phyloP scores from a whole-genome alignment of 2,329 filamentous ascomycete species.

The Zasmidium cellare region DNA sequence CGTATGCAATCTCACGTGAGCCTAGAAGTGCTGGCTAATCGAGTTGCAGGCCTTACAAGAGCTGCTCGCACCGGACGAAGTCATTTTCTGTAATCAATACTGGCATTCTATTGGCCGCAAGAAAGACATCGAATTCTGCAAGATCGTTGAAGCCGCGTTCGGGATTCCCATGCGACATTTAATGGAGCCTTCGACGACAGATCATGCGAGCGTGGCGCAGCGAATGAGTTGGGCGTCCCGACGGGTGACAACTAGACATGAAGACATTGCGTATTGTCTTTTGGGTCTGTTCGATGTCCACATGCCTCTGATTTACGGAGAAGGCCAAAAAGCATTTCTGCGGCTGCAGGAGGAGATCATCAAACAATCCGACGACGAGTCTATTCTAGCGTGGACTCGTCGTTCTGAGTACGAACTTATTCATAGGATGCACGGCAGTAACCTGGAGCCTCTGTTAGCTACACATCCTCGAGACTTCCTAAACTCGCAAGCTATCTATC shows the following conservation, averaged over 20 bases:
- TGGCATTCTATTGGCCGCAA: conserved; percentile 3
- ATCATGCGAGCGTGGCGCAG: background rate
- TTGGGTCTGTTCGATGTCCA: conserved; percentile 46
- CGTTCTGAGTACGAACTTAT: background rate
- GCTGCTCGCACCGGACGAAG: conserved; percentile 11
- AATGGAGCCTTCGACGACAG: background rate
- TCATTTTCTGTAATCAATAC: conserved; percentile 13
- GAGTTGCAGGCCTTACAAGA: conserved; percentile 13
- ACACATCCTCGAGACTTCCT: background rate
- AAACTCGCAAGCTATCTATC: background rate
- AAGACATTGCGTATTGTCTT: conserved; percentile 48
- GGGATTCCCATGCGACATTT: background rate
- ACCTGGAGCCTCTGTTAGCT: background rate
- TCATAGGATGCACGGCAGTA: too few species aligned
- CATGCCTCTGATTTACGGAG: conserved; percentile 32
- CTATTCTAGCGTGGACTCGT: conserved; percentile 3
- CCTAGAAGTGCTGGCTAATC: too few species aligned
- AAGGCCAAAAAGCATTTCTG: conserved; percentile 7
- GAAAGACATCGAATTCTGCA: background rate
- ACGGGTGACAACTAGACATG: conserved; percentile 21
- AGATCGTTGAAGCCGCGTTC: background rate
- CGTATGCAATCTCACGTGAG: too few species aligned
- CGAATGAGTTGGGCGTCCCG: conserved; percentile 16
- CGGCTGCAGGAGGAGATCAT: conserved; percentile 12
- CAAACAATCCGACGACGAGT: conserved; percentile 4